Evolutionary conservation across 495 filamentous ascomycete genomes (phyloP), one percentile per base, ranked within the genome.

Genomic region (Astrothelium macrocarpum): DNA sequence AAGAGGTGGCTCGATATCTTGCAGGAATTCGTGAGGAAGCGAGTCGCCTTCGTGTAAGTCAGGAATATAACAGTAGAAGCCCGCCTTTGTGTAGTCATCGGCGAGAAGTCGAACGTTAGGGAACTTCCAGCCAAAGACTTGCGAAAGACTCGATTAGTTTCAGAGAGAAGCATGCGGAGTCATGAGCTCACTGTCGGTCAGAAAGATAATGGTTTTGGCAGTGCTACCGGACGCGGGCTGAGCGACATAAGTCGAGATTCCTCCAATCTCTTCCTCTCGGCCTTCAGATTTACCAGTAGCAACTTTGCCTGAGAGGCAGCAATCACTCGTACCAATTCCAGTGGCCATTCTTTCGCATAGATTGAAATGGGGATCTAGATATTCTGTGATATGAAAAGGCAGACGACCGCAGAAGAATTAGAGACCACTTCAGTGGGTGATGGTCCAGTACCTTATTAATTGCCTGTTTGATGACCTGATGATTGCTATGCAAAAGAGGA

Each of bases 41-140:
- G 64, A 68, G 64, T 74, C 71, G 67, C 63, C 68, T 46, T 68
- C 1, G 67, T 72, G 71, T 10, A 71, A 16, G 65, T 74, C 71
- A 23, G 71, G 71, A 58, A 74, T 66, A 64, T 71, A 74, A 63
- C 53, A 60, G 23, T 60, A 65, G 67, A 71, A 70, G 65, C 70
- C 71, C 26, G 60, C 61, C 25, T 58, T 63, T 62, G 71, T 70
- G 60, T 73, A 73, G 42, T 61, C 28, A 66, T 73, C 71, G 65
- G 70, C 70, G 45, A 73, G 70, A 16, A 73, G 65, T 36, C 67
- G 70, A 64, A 67, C 61, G 53, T 73, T 73, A 46, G 64, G 59
- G 43, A 73, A 60, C 43, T 56, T 61, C 61, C 62, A 73, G 59
- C 71, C 71, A 59, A 73, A 73, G 64, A 73, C 69, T 71, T n/a